Evolutionary conservation across 176 grass and related monocot species (phyloP), one percentile per base, ranked within the genome.

Genomic region (Musa itinerans): DNA sequence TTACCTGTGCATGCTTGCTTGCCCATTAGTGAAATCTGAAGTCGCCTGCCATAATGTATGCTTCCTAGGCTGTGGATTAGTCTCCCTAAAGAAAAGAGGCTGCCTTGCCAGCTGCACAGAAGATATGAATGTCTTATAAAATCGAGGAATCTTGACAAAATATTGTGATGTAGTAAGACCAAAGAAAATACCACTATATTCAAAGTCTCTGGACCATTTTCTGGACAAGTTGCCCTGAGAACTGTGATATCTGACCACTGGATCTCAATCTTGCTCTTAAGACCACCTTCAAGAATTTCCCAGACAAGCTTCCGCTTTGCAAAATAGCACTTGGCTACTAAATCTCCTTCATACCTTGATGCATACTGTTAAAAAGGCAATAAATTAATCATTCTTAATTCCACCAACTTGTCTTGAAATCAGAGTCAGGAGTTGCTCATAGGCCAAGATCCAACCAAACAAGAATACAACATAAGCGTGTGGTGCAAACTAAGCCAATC

Each of bases 191-290:
- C 93, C 87, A 84, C 79, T 52, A 96, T 51, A 77, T 90, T 81
- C 61, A 92, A 83, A 34, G 66, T 86, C 59, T 85, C 89, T 72
- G 83, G 81, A 78, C 82, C 83, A 78, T 90, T 78, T 52, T 90
- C 85, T 3, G 69, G 79, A 79, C 25, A 96, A 61, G 71, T 86
- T 78, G 81, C 85, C 79, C 88, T 96, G 57, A 96, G 50, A 70
- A 75, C 78, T 78, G 67, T 79, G 82, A 96, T 90, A 75, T 92
- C 77, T 78, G 90, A 83, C 89, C 89, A 96, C 49, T 90, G 79
- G 17, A 92, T 83, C 75, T 96, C 93, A 81, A 92, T 96, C 85
- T 96, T 92, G 68, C 80, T 92, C 79, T 96, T 96, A 9, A 88
- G 79, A 77, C 87, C 89, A 50, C 50, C 79, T 23, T 92, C 80